phyloP scores from a whole-genome alignment of 2,329 filamentous ascomycete species.

The Fusarium nurragi region DNA sequence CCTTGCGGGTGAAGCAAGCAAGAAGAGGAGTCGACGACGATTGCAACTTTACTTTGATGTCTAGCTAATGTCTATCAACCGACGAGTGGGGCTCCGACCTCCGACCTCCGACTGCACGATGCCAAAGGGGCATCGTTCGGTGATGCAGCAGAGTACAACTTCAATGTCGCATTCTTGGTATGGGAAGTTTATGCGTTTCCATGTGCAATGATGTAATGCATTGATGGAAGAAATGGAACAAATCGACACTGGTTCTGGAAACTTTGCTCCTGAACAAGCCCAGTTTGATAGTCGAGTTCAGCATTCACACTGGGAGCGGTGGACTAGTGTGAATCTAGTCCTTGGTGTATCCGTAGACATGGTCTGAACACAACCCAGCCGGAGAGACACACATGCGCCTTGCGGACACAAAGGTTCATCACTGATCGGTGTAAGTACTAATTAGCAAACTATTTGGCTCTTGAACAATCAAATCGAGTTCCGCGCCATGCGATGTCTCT shows the following conservation, averaged over 20 bases:
- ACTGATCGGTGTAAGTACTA: neutral
- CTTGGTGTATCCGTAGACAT: too few relatives aligned
- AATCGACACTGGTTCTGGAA: constrained; percentile 13
- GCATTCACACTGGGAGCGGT: neutral
- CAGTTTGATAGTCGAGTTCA: neutral
- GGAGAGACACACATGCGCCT: neutral
- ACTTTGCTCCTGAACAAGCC: neutral
- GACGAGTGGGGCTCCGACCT: constrained; percentile 14
- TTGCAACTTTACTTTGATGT: neutral
- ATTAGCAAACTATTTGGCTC: neutral
- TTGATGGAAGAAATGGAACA: constrained; percentile 16
- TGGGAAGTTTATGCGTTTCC: constrained; percentile 11
- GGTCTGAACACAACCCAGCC: neutral
- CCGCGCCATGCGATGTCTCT: constrained; percentile 8
- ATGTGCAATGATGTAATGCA: constrained; percentile 26
- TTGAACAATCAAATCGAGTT: neutral
- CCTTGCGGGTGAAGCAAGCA: constrained; percentile 2
- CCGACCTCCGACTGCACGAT: constrained; percentile 27
- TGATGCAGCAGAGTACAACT: constrained; percentile 7
- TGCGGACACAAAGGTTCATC: constrained; percentile 10
- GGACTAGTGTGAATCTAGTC: constrained; percentile 12
- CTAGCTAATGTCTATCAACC: neutral
- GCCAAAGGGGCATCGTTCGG: constrained; percentile 3
- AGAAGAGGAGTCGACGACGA: constrained; percentile 11
- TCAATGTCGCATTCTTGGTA: constrained; percentile 5